Evolutionary conservation across 768 basidiomycete genomes (phyloP).

Genomic region (Cyathus striatus): DNA sequence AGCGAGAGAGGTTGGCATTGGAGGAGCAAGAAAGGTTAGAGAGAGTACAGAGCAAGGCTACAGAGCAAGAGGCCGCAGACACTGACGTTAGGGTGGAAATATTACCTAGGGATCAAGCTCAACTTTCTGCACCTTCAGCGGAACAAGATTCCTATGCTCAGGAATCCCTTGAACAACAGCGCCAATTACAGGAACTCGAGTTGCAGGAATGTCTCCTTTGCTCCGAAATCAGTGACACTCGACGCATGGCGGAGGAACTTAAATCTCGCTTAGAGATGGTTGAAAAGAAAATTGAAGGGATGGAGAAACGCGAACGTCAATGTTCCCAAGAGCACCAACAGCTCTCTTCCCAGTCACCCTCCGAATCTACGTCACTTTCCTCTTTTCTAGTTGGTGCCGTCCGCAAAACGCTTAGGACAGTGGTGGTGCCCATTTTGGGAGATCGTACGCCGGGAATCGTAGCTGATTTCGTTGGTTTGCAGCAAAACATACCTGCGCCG

Average conservation of each 20-base stretch:
- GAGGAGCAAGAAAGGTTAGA: conserved; percentile 2
- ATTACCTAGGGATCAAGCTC: neutral
- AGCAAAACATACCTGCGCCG: neutral
- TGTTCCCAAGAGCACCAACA: neutral
- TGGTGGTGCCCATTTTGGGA: neutral
- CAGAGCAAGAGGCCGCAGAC: neutral
- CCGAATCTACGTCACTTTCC: neutral
- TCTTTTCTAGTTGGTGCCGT: no score
- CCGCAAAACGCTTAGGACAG: neutral
- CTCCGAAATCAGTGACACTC: neutral
- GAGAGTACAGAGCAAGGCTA: conserved; percentile 3
- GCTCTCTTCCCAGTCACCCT: neutral
- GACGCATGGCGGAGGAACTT: neutral
- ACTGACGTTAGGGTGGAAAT: neutral
- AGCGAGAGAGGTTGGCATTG: neutral
- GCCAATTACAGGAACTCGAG: neutral
- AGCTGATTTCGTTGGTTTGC: neutral
- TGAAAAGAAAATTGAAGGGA: conserved; percentile 4
- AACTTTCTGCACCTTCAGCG: neutral
- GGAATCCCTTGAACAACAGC: neutral
- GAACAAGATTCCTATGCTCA: neutral
- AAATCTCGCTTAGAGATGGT: conserved; percentile 1
- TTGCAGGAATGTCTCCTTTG: neutral
- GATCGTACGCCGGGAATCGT: neutral
- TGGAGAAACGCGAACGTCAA: conserved; percentile 1